These are phyloP conservation scores for Porphyrellus sp. DNA, from an alignment of 1,284 basidiomycete genomes.

Conservation along the genomic window DNA sequence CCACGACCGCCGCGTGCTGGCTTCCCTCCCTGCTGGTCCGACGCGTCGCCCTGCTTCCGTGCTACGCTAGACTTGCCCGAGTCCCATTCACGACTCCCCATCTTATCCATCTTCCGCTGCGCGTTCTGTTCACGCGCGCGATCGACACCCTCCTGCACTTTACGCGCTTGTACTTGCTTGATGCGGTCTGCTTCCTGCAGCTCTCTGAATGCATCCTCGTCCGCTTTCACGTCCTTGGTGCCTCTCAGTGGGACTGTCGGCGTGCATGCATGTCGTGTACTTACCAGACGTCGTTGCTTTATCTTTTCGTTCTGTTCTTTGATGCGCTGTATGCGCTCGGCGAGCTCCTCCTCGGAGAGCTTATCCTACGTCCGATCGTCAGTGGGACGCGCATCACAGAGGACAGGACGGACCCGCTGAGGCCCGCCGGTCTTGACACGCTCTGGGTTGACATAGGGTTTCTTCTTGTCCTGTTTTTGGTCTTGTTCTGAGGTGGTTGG, in stretches of 20 bases:
- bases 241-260: constrained; percentile 5
- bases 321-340: constrained; percentile 70
- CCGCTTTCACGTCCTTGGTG: constrained; percentile 68
- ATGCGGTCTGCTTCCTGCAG: constrained; percentile 58
- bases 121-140: constrained; percentile 72
- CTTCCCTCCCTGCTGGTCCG: constrained; percentile 19
- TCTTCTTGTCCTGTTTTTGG: constrained; percentile 41
- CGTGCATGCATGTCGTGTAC: constrained; percentile 13
- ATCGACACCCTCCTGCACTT: constrained; percentile 64
- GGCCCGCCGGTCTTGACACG: constrained; percentile 77
- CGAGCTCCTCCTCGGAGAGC: constrained; percentile 65
- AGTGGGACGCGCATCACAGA: constrained; percentile 2
- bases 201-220: constrained; percentile 72
- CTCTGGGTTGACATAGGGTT: constrained; percentile 71
- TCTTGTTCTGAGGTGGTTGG: constrained; percentile 10
- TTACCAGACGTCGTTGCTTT: constrained; percentile 67
- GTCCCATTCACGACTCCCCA: constrained; percentile 77
- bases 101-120: constrained; percentile 73
- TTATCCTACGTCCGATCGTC: constrained; percentile 55
- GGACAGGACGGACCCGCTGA: constrained; percentile 48
- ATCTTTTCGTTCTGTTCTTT: constrained; percentile 79
- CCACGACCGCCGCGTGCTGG: constrained; percentile 34
- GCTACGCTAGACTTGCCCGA: constrained; percentile 56
- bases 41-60: background rate
- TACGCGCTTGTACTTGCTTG: constrained; percentile 53